Conservation (phyloP, 371 early-diverging fungal genomes). For the Synchytrium microbalum region DNA sequence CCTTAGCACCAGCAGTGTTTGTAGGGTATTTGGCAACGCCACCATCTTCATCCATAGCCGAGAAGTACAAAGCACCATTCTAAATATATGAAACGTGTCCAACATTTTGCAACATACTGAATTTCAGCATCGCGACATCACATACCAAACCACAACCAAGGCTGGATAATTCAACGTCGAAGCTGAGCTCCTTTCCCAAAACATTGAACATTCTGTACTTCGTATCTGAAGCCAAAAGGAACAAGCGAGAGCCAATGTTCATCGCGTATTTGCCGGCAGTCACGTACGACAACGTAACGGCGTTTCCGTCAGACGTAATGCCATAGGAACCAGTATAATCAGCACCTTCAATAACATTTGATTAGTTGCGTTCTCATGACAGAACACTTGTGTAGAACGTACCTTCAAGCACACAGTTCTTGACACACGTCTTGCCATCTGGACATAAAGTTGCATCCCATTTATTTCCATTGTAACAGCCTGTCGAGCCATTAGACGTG, state of each 20-base stretch:
- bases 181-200: constrained; percentile 20
- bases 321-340: constrained; percentile 18
- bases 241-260: constrained; percentile 26
- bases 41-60: constrained; percentile 17
- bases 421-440: constrained; percentile 19
- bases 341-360: too few relatives aligned
- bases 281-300: constrained; percentile 15
- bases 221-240: constrained; percentile 16
- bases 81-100: too few relatives aligned
- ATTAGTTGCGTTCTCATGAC: too few relatives aligned
- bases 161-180: constrained; percentile 23
- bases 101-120: too few relatives aligned
- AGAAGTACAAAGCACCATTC: constrained; percentile 29
- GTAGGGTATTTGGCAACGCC: constrained; percentile 3
- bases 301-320: constrained; percentile 15
- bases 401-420: constrained; percentile 19
- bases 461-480: constrained; percentile 22
- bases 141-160: constrained; percentile 19
- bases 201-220: constrained; percentile 18
- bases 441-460: constrained; percentile 22
- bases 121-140: too few relatives aligned
- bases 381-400: too few relatives aligned
- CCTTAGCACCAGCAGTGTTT: constrained; percentile 24
- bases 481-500: constrained; percentile 12
- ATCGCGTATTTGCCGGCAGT: constrained; percentile 2